Conservation (phyloP, 2,329 filamentous ascomycete genomes). For the Penicillium digitatum region DNA sequence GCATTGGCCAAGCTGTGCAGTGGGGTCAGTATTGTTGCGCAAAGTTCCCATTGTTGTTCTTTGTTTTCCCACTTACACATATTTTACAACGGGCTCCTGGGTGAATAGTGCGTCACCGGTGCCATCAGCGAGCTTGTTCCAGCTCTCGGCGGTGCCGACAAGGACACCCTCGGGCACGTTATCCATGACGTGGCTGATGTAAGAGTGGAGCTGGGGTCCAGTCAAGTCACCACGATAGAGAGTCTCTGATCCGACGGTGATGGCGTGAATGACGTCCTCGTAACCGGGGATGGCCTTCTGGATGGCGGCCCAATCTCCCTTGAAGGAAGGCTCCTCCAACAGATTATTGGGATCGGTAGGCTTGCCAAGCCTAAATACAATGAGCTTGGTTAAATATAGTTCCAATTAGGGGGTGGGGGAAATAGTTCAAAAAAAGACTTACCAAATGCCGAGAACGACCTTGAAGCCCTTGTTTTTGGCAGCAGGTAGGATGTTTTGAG, state of each 20-base stretch:
- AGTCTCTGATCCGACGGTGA: conserved; percentile 68
- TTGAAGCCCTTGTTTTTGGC: conserved; percentile 62
- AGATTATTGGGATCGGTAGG: conserved; percentile 39
- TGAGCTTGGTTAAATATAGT: not conserved
- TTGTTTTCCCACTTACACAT: conserved; percentile 45
- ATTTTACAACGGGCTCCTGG: conserved; percentile 52
- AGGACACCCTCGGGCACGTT: conserved; percentile 51
- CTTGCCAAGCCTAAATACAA: conserved; percentile 18
- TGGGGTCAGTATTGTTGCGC: conserved; percentile 30
- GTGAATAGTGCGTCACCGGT: conserved; percentile 61
- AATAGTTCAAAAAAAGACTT: conserved; percentile 23
- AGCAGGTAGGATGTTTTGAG: conserved; percentile 60
- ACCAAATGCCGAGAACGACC: conserved; percentile 69
- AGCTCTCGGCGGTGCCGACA: conserved; percentile 66
- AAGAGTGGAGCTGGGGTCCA: conserved; percentile 55
- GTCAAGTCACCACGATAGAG: conserved; percentile 67
- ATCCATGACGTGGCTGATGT: conserved; percentile 60
- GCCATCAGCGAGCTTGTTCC: conserved; percentile 68
- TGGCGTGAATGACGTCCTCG: conserved; percentile 60
- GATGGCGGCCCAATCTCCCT: conserved; percentile 58
- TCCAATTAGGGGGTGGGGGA: not conserved
- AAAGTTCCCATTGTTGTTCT: not conserved
- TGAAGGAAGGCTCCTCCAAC: conserved; percentile 47
- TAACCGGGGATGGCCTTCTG: conserved; percentile 42
- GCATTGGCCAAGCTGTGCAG: conserved; percentile 55